Base-by-base conservation (phyloP, 2,329 filamentous ascomycete genomes). In the Curvularia spicifera region DNA sequence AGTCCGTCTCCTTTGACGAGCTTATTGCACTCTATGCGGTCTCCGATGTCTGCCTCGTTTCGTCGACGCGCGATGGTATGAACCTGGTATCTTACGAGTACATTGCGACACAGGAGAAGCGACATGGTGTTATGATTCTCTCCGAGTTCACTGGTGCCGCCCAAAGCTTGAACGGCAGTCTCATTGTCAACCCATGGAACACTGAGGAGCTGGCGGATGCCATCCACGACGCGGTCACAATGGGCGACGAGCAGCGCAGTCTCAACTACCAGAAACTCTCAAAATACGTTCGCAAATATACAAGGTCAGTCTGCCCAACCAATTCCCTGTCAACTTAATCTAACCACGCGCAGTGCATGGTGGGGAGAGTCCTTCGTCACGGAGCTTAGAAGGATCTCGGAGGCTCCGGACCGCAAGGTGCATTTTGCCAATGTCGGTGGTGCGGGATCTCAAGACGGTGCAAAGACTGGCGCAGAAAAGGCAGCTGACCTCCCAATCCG, bases 141-240 rank as follows among this genome's bases (percentile, higher is more conserved):
- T 97, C 93, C 47, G 95, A 99, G 76, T 98, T 99, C 74, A 93
- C 95, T 0, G 95, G 95, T 43, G 95, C 95, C 7, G 94, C 95
- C 0, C 95, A 98, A 78, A 95, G 91, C 62, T 84, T 99, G 57
- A 97, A 96, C 67, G 94, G 94, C 60, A 93, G 91, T 68, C 83
- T 98, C 51, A 93, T 98, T 53, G 91, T 98, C 72, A 99, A 99
- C 78, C 95, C 95, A 0, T 99, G 95, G 95, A 98, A 98, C 76
- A 97, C 93, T 0, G 93, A 97, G 74, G 94, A 98, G 77, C 83
- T 98, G 37, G 93, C 94, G 40, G 91, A 93, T 70, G 91, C 93
- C 5, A 93, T 98, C 67, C 91, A 97, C 77, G 93, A 97, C 66
- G 92, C 94, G n/a, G 93, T 98, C 43, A 97, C 93, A 53, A 97